phyloP scores from a whole-genome alignment of 495 filamentous ascomycete genomes.

The Daldinia concentrica region DNA sequence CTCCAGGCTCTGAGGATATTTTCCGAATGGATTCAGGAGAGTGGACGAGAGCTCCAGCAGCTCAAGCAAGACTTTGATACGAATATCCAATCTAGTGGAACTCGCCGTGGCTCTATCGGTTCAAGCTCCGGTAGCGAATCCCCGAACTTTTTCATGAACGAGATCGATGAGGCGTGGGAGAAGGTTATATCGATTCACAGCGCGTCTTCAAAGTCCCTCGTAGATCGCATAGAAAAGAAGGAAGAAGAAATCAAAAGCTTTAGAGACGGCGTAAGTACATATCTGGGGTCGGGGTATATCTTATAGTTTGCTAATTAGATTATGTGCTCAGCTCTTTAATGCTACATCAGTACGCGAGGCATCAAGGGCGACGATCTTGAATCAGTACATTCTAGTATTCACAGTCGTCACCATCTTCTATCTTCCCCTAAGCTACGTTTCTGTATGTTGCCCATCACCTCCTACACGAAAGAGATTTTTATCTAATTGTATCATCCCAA shows the following conservation, averaged over 20 bases:
- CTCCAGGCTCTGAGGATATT: too few species aligned
- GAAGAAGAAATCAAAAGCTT: slow-evolving; percentile 40
- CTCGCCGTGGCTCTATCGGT: slow-evolving; percentile 14
- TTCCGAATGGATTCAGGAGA: slow-evolving; percentile 44
- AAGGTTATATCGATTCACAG: slow-evolving; percentile 35
- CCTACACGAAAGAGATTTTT: too few species aligned
- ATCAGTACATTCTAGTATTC: too few species aligned
- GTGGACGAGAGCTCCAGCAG: slow-evolving; percentile 27
- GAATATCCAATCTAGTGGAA: not conserved
- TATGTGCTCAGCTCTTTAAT: slow-evolving; percentile 32
- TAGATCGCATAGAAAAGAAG: slow-evolving; percentile 39
- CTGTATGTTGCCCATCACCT: too few species aligned
- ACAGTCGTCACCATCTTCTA: too few species aligned
- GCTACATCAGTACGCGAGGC: slow-evolving; percentile 69
- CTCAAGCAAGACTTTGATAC: slow-evolving; percentile 33
- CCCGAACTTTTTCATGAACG: slow-evolving; percentile 36
- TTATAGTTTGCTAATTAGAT: slow-evolving; percentile 6
- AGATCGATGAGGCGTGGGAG: slow-evolving; percentile 51
- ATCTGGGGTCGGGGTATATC: not conserved
- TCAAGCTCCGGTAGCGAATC: slow-evolving; percentile 14
- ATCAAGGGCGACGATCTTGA: slow-evolving; percentile 22
- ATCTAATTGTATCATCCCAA: slow-evolving; percentile 32
- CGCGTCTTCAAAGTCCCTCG: slow-evolving; percentile 11
- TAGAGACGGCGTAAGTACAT: slow-evolving; percentile 34
- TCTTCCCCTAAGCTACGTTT: too few species aligned